Conservation (phyloP, 2,329 filamentous ascomycete genomes). For the Cladophialophora bantiana region DNA sequence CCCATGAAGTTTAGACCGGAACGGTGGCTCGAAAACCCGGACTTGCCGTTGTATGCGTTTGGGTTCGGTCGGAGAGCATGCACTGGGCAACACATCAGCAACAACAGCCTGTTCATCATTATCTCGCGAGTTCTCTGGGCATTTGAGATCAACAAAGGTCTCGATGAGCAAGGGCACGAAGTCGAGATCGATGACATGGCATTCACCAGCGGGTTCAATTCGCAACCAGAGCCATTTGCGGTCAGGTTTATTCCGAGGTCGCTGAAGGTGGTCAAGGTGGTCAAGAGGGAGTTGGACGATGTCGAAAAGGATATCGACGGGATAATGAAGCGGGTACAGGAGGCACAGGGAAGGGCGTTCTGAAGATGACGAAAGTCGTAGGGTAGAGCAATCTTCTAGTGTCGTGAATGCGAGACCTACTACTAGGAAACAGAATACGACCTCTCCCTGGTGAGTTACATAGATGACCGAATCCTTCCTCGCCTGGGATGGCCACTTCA, state of each 20-base stretch:
- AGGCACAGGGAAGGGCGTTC: not conserved
- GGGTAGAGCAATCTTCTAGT: no score
- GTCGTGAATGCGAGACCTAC: no score
- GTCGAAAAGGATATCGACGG: slow-evolving; percentile 14
- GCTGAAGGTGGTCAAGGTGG: slow-evolving; percentile 32
- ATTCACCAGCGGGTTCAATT: slow-evolving; percentile 37
- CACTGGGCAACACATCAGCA: slow-evolving; percentile 43
- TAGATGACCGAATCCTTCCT: no score
- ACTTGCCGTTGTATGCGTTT: slow-evolving; percentile 53
- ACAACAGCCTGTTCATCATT: slow-evolving; percentile 56
- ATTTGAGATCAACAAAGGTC: not conserved
- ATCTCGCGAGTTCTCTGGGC: slow-evolving; percentile 56
- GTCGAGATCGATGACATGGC: slow-evolving; percentile 61
- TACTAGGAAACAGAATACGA: no score
- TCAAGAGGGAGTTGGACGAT: not conserved
- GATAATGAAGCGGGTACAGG: not conserved
- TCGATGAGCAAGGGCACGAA: slow-evolving; percentile 28
- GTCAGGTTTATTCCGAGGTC: slow-evolving; percentile 18
- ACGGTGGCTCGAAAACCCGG: slow-evolving; percentile 8
- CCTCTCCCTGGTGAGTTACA: no score
- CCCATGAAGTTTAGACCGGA: slow-evolving; percentile 51
- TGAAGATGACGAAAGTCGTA: no score
- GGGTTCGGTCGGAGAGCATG: slow-evolving; percentile 60
- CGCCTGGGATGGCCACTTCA: no score
- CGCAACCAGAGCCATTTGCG: slow-evolving; percentile 26